phyloP scores from a whole-genome alignment of 768 basidiomycete genomes.

The Steccherinum ochraceum region DNA sequence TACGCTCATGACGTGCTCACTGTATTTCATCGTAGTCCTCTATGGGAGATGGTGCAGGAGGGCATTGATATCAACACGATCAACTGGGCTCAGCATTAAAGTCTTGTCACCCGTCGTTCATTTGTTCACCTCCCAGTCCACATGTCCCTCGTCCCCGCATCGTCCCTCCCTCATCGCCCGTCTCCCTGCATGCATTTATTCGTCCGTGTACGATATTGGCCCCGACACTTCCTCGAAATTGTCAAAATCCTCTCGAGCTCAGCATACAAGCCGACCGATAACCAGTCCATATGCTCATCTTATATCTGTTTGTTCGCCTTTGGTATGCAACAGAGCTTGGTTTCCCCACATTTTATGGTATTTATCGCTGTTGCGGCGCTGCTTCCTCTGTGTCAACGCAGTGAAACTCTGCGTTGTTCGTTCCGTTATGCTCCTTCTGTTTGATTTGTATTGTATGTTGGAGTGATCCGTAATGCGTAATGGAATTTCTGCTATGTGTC shows the following conservation, averaged over 20 bases:
- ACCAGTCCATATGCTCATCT: not conserved
- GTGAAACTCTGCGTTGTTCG: too few relatives aligned
- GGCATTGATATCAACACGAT: constrained; percentile 95
- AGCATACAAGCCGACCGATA: not conserved
- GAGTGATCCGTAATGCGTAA: constrained; percentile 9
- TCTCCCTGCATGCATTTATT: not conserved
- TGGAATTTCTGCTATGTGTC: too few relatives aligned
- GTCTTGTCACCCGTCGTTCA: not conserved
- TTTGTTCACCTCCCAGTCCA: not conserved
- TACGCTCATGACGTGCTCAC: constrained; percentile 8
- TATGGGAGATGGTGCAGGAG: constrained; percentile 99
- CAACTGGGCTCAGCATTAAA: constrained; percentile 78
- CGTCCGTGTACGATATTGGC: not conserved
- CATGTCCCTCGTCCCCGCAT: not conserved
- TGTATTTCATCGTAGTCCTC: constrained; percentile 45
- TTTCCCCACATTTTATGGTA: not conserved
- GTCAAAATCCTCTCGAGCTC: not conserved
- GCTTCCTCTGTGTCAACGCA: not conserved
- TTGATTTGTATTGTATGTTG: constrained; percentile 1
- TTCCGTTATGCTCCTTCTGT: constrained; percentile 1
- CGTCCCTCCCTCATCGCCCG: not conserved
- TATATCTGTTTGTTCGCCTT: not conserved
- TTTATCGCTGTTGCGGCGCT: not conserved
- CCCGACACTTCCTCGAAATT: too few relatives aligned
- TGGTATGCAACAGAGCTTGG: not conserved